Base-by-base conservation (phyloP, 176 grass and related monocot species). In the Rhynchospora tenuis region DNA sequence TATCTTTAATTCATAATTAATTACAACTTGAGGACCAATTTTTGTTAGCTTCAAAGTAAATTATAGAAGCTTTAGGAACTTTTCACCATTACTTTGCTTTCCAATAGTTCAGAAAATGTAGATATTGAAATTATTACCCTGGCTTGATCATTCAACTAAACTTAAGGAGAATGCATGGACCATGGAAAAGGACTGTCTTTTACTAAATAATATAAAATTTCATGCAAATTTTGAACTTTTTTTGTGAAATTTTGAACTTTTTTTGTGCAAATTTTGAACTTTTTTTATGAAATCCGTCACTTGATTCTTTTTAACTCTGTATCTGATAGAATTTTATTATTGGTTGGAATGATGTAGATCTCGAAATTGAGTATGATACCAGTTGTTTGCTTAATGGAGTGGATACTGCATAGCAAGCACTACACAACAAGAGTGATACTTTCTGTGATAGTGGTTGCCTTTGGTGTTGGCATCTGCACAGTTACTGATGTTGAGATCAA, bases 361-460 rank as follows among this genome's bases (percentile, higher is more conserved):
- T 84, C 85, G 4, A 90, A 90, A 83, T 63, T 90, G 88, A 90
- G 85, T 81, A 87, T 90, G 88, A 90, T 90, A 73, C 88, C 88
- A 15, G 88, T 84, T 42, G 88, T 90, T 15, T 90, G 88, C 38
- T 84, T 87, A 27, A 87, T 90, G 85, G 88, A 90, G 73, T 87
- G 79, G 80, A 86, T 90, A 57, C 51, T 90, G 64, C 88, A 90
- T 22, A 84, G 85, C 80, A 86, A 90, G 64, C 73, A 84, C 54
- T 90, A 87, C 67, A 86, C 88, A 22, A 84, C 22, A 66, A 79
- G 87, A 81, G 88, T 90, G 62, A 90, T 86, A 78, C 66, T 81
- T 22, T 81, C 85, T 9, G 88, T 90, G 52, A 61, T 76, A 62
- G 88, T 90, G 19, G 88, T 90, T n/a, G 85, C 86, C 13, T 76